Conservation (phyloP, 768 basidiomycete species). For the Mycena polygramma region DNA sequence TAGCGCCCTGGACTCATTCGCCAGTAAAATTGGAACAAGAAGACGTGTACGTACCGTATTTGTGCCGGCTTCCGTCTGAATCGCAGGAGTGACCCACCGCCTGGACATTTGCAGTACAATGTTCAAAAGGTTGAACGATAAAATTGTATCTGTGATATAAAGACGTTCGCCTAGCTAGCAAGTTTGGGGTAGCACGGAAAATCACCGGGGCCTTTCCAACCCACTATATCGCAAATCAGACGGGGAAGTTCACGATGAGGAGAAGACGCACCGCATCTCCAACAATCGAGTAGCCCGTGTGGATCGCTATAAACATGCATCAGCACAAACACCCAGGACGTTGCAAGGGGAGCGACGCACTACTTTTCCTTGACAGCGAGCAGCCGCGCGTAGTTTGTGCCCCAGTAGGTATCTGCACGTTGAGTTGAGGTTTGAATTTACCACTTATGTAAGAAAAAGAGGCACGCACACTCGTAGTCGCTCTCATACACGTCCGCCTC, state of each 20-base stretch:
- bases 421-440: neutral
- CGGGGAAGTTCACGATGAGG: neutral
- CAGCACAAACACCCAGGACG: neutral
- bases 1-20: no score
- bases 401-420: constrained; percentile 47
- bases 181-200: neutral
- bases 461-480: constrained; percentile 41
- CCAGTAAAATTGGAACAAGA: no score
- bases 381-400: constrained; percentile 47
- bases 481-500: constrained; percentile 52
- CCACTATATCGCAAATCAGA: neutral
- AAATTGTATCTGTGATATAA: no score
- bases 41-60: no score
- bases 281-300: constrained; percentile 46
- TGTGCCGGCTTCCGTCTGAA: no score
- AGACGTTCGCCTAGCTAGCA: neutral
- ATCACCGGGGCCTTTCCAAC: neutral
- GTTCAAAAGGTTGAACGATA: no score
- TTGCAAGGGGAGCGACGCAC: constrained; percentile 37
- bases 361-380: constrained; percentile 50
- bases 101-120: no score
- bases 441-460: neutral
- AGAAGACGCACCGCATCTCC: constrained; percentile 48
- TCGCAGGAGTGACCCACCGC: no score
- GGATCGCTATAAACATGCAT: constrained; percentile 43